phyloP scores from a whole-genome alignment of 306 rosid genomes.

The Parietaria judaica region DNA sequence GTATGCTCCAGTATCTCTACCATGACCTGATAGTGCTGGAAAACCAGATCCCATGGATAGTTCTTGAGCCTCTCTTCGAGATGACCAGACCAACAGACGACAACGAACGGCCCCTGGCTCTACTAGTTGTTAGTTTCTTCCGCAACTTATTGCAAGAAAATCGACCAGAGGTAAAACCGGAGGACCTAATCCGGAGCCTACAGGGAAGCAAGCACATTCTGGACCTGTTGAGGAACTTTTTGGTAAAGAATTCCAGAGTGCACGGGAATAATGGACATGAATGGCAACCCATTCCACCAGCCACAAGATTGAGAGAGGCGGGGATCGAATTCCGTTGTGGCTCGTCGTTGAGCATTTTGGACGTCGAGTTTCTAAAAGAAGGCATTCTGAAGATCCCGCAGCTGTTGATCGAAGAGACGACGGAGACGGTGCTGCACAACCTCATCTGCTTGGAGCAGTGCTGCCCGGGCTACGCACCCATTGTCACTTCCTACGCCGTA shows the following conservation, averaged over 20 bases:
- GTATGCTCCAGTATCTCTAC: neutral
- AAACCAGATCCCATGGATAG: neutral
- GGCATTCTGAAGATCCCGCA: slow-evolving; percentile 8
- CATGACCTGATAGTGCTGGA: slow-evolving; percentile 14
- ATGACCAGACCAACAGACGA: neutral
- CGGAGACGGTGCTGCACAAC: neutral
- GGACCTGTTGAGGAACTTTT: too few species aligned
- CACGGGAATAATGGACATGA: too few species aligned
- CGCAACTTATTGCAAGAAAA: too few species aligned
- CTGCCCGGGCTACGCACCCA: neutral
- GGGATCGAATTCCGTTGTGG: neutral
- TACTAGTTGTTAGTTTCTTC: neutral
- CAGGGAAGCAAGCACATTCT: too few species aligned
- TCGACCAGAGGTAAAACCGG: neutral
- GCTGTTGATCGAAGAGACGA: slow-evolving; percentile 12
- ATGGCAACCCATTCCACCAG: neutral
- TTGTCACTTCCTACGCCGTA: slow-evolving; percentile 13
- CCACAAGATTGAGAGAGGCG: neutral
- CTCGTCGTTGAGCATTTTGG: neutral
- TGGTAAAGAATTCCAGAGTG: too few species aligned
- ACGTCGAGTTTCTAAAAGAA: neutral
- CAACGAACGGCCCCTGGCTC: neutral
- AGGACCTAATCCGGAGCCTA: neutral
- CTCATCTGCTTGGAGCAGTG: slow-evolving; percentile 15
- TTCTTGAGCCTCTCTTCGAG: neutral